Percentiles rank a stretch among this genome's conserved stretches.
These are phyloP conservation scores for Emericellopsis atlantica DNA, from an alignment of 2,329 filamentous ascomycete species.

Conservation along the genomic window DNA sequence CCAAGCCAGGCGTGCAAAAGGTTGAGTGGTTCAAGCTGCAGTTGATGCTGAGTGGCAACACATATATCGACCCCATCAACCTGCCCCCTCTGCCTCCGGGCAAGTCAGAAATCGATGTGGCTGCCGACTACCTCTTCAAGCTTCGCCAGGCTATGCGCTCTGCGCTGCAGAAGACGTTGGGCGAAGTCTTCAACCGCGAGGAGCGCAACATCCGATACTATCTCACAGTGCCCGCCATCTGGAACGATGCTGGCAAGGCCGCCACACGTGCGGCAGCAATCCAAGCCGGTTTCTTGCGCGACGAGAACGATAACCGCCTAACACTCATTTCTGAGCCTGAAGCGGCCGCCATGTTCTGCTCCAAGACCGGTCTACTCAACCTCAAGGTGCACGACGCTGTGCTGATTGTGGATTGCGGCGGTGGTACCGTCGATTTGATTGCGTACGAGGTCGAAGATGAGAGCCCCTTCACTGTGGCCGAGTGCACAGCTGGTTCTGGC, in stretches of 20 bases:
- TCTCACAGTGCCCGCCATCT: slow-evolving; percentile 95
- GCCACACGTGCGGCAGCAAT: slow-evolving; percentile 92
- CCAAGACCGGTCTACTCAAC: slow-evolving; percentile 90
- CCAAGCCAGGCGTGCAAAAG: slow-evolving; percentile 95
- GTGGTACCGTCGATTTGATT: slow-evolving; percentile 96
- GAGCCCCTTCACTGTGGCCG: slow-evolving; percentile 89
- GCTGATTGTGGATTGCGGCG: slow-evolving; percentile 94
- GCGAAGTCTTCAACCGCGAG: slow-evolving; percentile 95
- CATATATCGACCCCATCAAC: slow-evolving; percentile 98
- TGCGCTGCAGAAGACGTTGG: slow-evolving; percentile 88
- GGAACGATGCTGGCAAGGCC: slow-evolving; percentile 98
- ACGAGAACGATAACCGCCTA: slow-evolving; percentile 93
- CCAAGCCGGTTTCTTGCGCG: slow-evolving; percentile 89
- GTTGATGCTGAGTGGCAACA: slow-evolving; percentile 96
- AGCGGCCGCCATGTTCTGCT: slow-evolving; percentile 93
- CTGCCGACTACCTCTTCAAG: slow-evolving; percentile 98
- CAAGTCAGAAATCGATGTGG: slow-evolving; percentile 97
- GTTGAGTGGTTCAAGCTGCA: slow-evolving; percentile 99
- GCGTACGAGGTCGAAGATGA: slow-evolving; percentile 98
- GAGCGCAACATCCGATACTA: slow-evolving; percentile 98
- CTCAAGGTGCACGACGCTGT: slow-evolving; percentile 98
- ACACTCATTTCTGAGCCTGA: slow-evolving; percentile 94
- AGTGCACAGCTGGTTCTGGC: slow-evolving; percentile 93
- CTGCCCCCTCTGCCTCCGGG: slow-evolving; percentile 91
- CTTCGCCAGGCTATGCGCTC: slow-evolving; percentile 93